phyloP scores from a whole-genome alignment of 352 stramenopile genomes.

The Pythium oligandrum region DNA sequence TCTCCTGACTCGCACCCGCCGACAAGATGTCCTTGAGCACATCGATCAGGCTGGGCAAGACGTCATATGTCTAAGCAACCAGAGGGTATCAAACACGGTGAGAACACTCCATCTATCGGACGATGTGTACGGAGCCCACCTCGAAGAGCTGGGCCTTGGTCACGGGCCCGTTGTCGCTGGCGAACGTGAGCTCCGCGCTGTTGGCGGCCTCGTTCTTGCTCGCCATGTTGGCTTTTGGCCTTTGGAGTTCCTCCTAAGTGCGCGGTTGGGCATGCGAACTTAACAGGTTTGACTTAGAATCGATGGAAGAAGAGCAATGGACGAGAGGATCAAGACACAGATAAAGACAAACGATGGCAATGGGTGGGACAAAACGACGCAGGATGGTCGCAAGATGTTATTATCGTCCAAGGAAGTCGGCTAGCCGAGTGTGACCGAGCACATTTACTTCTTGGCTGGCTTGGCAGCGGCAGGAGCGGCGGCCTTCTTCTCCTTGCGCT shows the following conservation, averaged over 20 bases:
- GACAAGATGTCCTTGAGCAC: conserved; percentile 82
- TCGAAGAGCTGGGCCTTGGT: conserved; percentile 71
- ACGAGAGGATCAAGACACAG: not conserved
- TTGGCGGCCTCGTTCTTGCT: conserved; percentile 20
- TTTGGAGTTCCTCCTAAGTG: not conserved
- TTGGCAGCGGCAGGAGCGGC: conserved; percentile 23
- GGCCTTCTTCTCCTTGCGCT: conserved; percentile 67
- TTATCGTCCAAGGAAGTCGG: conserved; percentile 12
- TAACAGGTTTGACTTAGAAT: not conserved
- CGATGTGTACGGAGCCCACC: conserved; percentile 16
- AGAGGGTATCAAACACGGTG: conserved; percentile 1
- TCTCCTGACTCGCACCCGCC: conserved; percentile 68
- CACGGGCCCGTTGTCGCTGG: conserved; percentile 36
- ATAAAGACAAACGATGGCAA: not conserved
- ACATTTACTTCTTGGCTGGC: conserved; percentile 66
- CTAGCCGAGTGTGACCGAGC: conserved; percentile 1
- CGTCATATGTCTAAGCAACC: conserved; percentile 58
- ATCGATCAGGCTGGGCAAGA: conserved; percentile 79
- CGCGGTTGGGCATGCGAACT: conserved; percentile 1
- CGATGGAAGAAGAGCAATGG: not conserved
- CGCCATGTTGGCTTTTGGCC: conserved; percentile 1
- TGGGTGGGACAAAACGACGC: conserved; percentile 26
- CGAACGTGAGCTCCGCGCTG: conserved; percentile 29
- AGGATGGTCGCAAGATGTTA: conserved; percentile 22
- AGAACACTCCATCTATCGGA: not conserved